phyloP scores from a whole-genome alignment of 2,329 filamentous ascomycete species.

The Colletotrichum cereale region DNA sequence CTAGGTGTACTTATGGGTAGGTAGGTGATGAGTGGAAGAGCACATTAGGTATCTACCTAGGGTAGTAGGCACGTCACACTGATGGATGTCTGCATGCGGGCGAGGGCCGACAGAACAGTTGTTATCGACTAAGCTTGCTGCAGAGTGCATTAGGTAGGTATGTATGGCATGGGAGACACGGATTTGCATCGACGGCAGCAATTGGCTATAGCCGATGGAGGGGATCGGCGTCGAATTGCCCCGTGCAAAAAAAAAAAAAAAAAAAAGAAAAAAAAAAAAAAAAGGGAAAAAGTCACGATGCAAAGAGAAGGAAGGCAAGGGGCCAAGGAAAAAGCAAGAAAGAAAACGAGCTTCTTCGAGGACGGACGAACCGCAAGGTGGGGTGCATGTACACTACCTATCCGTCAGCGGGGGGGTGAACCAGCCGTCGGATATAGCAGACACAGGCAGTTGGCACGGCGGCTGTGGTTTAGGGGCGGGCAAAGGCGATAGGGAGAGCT shows the following conservation, averaged over 20 bases:
- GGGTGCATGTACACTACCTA: background rate
- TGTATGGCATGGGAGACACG: background rate
- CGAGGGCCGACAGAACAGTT: background rate
- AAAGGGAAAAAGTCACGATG: constrained; percentile 5
- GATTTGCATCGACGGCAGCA: background rate
- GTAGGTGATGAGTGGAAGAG: background rate
- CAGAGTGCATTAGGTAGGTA: background rate
- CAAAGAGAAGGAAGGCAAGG: background rate
- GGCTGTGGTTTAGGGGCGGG: constrained; percentile 4
- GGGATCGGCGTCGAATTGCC: background rate
- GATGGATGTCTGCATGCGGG: background rate
- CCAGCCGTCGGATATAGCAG: constrained; percentile 32
- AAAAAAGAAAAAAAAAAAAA: too few relatives aligned
- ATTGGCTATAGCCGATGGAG: background rate
- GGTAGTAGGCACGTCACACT: background rate
- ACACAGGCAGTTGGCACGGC: constrained; percentile 25
- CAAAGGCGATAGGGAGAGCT: constrained; percentile 21
- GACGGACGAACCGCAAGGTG: constrained; percentile 7
- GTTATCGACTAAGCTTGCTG: background rate
- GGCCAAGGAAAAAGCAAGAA: background rate
- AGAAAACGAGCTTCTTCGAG: constrained; percentile 17
- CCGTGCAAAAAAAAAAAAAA: too few relatives aligned
- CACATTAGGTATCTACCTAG: too few relatives aligned
- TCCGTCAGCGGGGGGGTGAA: background rate
- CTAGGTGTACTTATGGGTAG: too few relatives aligned